A percentile compares a stretch with the other conserved stretches of the same genome.
phyloP scores from a whole-genome alignment of 169 alveolate genomes.

The Plasmodium fragile region DNA sequence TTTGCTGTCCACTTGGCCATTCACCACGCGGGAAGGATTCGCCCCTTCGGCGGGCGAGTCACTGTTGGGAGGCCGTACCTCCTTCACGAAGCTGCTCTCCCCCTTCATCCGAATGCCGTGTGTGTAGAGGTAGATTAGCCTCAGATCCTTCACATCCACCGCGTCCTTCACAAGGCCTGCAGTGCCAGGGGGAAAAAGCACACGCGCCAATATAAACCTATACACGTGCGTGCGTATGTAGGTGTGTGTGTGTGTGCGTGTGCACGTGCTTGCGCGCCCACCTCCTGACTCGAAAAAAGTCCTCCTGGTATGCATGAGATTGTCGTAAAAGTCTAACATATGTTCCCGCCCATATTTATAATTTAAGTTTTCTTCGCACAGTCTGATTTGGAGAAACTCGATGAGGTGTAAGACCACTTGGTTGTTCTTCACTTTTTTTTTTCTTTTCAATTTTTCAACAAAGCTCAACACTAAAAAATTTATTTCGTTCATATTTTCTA shows the following conservation, averaged over 20 bases:
- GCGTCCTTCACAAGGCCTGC: constrained; percentile 43
- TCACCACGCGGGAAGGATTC: not conserved
- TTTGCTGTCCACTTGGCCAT: not conserved
- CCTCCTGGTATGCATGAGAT: constrained; percentile 5
- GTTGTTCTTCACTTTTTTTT: constrained; percentile 17
- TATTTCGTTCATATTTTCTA: constrained; percentile 26
- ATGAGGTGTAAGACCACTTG: constrained; percentile 35
- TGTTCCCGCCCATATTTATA: constrained; percentile 13
- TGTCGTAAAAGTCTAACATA: constrained; percentile 52
- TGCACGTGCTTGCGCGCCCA: not conserved
- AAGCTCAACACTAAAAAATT: constrained; percentile 27
- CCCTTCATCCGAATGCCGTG: constrained; percentile 36
- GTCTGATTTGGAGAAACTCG: constrained; percentile 23
- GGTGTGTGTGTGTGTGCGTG: not conserved
- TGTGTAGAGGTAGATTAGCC: constrained; percentile 51
- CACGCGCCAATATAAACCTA: not conserved
- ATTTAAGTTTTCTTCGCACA: constrained; percentile 38
- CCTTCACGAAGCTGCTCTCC: constrained; percentile 21
- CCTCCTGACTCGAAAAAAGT: constrained; percentile 71
- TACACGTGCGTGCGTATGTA: not conserved
- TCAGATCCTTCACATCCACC: constrained; percentile 35
- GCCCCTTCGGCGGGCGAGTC: not conserved
- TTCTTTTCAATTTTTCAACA: constrained; percentile 43
- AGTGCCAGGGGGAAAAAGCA: not conserved
- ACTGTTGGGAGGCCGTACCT: not conserved